A percentile compares a stretch with the other conserved stretches of the same genome.
These are phyloP conservation scores for Russula compacta DNA, from an alignment of 768 basidiomycete genomes.

Conservation along the genomic window DNA sequence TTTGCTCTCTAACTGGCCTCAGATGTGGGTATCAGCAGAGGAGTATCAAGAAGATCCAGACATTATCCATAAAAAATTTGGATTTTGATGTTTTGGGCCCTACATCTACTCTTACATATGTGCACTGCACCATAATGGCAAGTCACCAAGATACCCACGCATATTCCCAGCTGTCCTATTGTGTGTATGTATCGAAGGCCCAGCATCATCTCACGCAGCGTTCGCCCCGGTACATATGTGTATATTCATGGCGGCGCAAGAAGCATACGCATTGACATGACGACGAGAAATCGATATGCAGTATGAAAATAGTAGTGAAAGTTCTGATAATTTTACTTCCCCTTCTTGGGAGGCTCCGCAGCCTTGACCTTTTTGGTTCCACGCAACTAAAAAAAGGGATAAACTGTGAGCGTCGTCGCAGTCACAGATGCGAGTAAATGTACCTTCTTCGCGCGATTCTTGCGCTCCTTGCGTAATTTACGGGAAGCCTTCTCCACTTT, in stretches of 20 bases:
- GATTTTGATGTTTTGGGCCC: slow-evolving; percentile 43
- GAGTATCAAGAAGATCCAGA: slow-evolving; percentile 99
- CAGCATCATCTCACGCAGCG: slow-evolving; percentile 2
- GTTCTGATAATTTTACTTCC: slow-evolving; percentile 51
- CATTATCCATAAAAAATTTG: slow-evolving; percentile 93
- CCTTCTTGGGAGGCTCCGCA: slow-evolving; percentile 84
- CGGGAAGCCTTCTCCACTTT: slow-evolving; percentile 90
- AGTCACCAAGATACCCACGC: slow-evolving; percentile 16
- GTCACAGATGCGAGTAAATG: slow-evolving; percentile 11
- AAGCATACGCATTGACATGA: slow-evolving; percentile 37
- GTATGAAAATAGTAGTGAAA: slow-evolving; percentile 28
- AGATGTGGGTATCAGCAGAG: slow-evolving; percentile 99
- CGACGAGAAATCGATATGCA: slow-evolving; percentile 30
- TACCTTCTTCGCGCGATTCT: slow-evolving; percentile 99
- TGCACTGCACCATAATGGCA: slow-evolving; percentile 8
- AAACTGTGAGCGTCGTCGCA: background rate
- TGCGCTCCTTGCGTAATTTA: slow-evolving; percentile 98
- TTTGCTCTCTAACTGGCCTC: slow-evolving; percentile 2
- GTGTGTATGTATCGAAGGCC: slow-evolving; percentile 7
- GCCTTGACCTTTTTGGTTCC: slow-evolving; percentile 96
- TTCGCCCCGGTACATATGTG: slow-evolving; percentile 23
- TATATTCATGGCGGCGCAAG: slow-evolving; percentile 26
- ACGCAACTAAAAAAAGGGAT: slow-evolving; percentile 55
- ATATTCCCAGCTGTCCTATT: slow-evolving; percentile 9
- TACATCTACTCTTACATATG: slow-evolving; percentile 11